Evolutionary conservation across 805 yeast genomes (phyloP), one percentile per base, ranked within the genome.

Genomic region (Candida montana): DNA sequence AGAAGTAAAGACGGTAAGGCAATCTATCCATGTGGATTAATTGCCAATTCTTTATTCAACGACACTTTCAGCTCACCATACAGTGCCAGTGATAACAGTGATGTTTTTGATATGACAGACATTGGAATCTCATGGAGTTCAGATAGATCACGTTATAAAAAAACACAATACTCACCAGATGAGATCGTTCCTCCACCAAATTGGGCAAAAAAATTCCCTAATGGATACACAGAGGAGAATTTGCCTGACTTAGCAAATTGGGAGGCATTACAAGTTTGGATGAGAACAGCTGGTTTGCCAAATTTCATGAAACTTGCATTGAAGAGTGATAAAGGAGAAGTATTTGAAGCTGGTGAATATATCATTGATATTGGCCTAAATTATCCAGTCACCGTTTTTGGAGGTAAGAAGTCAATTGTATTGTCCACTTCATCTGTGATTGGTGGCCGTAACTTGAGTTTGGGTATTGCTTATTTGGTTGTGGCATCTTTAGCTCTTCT

Each of bases 271-370:
- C 96, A 89, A 68, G 91, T 89, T 62, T 91, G 99, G 99, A 91
- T 91, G 97, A 78, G 95, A 55, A 89, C 97, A 1, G 96, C 98
- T 0, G 96, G 95, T 0, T 69, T 91, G 48, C 95, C 98, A 21
- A 77, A 83, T 11, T 91, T 93, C 57, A 79, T 83, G 70, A 91
- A 93, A 59, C 35, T 57, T 19, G 90, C 89, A 32, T 73, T 83
- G 35, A 78, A 83, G 51, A 90, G 87, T 63, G 82, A 78, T 45
- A 68, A 77, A 2, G 67, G 67, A 1, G 55, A 12, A 18, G 21
- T 74, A 2, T 62, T 91, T 45, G 47, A 59, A 1, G 65, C 74
- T 10, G 98, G 98, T 3, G 75, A 76, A 10, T 93, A 91, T 61
- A 69, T 72, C 45, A 64, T 89, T 33, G 71, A 72, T 37, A 74